Conservation (phyloP, 2,329 filamentous ascomycete genomes). For the Aspergillus eucalypticola region DNA sequence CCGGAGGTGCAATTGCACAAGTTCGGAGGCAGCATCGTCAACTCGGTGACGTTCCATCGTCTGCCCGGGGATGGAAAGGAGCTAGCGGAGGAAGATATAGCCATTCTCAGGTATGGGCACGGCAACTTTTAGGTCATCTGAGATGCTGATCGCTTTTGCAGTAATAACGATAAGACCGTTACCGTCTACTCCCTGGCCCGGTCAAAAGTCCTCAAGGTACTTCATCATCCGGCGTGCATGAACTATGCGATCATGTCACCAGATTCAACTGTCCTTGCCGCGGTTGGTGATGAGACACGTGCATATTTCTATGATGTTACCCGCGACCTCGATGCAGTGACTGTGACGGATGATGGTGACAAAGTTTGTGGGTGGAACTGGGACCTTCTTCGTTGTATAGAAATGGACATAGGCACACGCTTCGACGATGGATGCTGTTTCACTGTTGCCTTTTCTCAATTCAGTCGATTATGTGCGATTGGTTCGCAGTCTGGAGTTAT, state of each 20-base stretch:
- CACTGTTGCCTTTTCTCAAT: slow-evolving; percentile 52
- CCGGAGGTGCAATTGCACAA: slow-evolving; percentile 57
- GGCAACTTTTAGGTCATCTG: slow-evolving; percentile 47
- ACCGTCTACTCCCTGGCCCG: slow-evolving; percentile 76
- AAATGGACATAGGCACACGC: slow-evolving; percentile 43
- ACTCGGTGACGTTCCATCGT: slow-evolving; percentile 66
- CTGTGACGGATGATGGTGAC: slow-evolving; percentile 32
- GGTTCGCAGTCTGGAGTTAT: slow-evolving; percentile 53
- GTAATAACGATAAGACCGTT: slow-evolving; percentile 90
- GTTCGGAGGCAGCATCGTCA: slow-evolving; percentile 65
- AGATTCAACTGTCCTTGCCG: slow-evolving; percentile 75
- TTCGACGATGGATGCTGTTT: slow-evolving; percentile 49
- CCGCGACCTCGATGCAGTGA: slow-evolving; percentile 30
- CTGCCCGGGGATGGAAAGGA: slow-evolving; percentile 46
- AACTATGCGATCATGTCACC: slow-evolving; percentile 95
- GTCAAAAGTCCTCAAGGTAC: slow-evolving; percentile 66
- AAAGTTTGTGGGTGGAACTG: slow-evolving; percentile 45
- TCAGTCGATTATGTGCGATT: slow-evolving; percentile 51
- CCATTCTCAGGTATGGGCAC: slow-evolving; percentile 47
- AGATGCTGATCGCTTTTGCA: slow-evolving; percentile 61
- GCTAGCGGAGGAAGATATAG: slow-evolving; percentile 58
- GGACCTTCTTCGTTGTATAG: slow-evolving; percentile 40
- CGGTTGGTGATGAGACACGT: slow-evolving; percentile 83
- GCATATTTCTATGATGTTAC: slow-evolving; percentile 73
- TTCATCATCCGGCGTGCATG: slow-evolving; percentile 79